Evolutionary conservation across 2,329 filamentous ascomycete species (phyloP).

Genomic region (Xylaria sp.): DNA sequence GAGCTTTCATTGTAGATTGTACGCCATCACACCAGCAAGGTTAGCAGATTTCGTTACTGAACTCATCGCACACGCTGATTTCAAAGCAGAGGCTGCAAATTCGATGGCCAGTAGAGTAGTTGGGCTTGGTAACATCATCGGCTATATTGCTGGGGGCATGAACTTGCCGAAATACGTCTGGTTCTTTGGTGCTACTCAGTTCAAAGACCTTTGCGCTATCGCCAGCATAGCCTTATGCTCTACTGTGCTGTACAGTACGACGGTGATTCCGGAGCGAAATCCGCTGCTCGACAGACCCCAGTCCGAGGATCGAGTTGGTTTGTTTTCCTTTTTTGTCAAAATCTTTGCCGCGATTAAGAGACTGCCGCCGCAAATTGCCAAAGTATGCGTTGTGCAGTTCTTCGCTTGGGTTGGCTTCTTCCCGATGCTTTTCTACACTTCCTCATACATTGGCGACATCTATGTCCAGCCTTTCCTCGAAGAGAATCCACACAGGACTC

Average conservation of each 20-base stretch:
- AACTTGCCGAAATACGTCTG: slow-evolving; percentile 79
- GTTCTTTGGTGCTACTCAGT: slow-evolving; percentile 88
- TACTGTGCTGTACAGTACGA: slow-evolving; percentile 77
- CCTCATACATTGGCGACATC: slow-evolving; percentile 92
- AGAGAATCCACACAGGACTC: slow-evolving; percentile 80
- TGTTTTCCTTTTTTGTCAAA: slow-evolving; percentile 82
- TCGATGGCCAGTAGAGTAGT: slow-evolving; percentile 91
- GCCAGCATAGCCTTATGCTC: slow-evolving; percentile 77
- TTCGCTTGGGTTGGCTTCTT: slow-evolving; percentile 97
- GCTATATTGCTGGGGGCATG: slow-evolving; percentile 87
- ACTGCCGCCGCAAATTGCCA: slow-evolving; percentile 83
- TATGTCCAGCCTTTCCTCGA: slow-evolving; percentile 86
- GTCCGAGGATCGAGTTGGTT: slow-evolving; percentile 68
- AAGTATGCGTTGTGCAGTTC: slow-evolving; percentile 84
- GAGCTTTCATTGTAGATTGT: slow-evolving; percentile 93
- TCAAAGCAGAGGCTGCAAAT: slow-evolving; percentile 78
- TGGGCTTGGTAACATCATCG: slow-evolving; percentile 89
- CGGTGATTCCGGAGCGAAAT: slow-evolving; percentile 80
- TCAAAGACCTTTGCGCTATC: slow-evolving; percentile 90
- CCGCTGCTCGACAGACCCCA: slow-evolving; percentile 77
- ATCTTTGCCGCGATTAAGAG: slow-evolving; percentile 81
- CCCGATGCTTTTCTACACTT: slow-evolving; percentile 94
- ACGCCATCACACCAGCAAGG: slow-evolving; percentile 89
- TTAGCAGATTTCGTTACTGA: slow-evolving; percentile 41
- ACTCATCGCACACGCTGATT: slow-evolving; percentile 20